phyloP scores from a whole-genome alignment of 805 yeast species.

The Crinitomyces ghanaensis region DNA sequence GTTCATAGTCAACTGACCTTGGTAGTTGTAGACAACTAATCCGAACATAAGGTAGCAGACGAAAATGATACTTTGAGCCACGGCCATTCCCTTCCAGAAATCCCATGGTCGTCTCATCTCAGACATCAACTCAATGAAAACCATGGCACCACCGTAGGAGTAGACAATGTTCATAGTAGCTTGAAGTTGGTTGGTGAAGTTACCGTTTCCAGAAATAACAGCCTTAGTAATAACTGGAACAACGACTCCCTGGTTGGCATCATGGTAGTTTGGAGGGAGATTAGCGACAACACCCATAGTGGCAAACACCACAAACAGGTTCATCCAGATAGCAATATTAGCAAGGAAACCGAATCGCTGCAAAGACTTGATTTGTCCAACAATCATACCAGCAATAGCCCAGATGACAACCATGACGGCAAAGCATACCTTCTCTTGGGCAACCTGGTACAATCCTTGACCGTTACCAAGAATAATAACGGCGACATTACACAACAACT shows the following conservation, averaged over 20 bases:
- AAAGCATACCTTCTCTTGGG: slow-evolving; percentile 27
- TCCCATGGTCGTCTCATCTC: slow-evolving; percentile 39
- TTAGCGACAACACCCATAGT: slow-evolving; percentile 34
- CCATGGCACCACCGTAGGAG: slow-evolving; percentile 42
- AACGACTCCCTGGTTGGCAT: slow-evolving; percentile 11
- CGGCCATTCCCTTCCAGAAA: slow-evolving; percentile 36
- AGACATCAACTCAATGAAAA: slow-evolving; percentile 37
- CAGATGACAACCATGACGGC: slow-evolving; percentile 33
- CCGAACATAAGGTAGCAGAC: slow-evolving; percentile 33
- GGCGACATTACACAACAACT: slow-evolving; percentile 35
- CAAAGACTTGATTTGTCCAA: slow-evolving; percentile 33
- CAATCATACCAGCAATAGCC: slow-evolving; percentile 33
- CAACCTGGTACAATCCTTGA: slow-evolving; percentile 32
- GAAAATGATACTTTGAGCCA: slow-evolving; percentile 33
- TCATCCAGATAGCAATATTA: slow-evolving; percentile 37
- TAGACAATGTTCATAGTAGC: slow-evolving; percentile 37
- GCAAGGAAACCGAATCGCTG: slow-evolving; percentile 33
- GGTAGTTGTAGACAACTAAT: slow-evolving; percentile 32
- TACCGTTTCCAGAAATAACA: slow-evolving; percentile 20
- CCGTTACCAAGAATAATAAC: slow-evolving; percentile 33
- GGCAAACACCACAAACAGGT: slow-evolving; percentile 32
- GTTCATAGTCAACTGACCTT: slow-evolving; percentile 35
- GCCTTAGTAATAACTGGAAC: slow-evolving; percentile 17
- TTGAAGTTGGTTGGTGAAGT: slow-evolving; percentile 25
- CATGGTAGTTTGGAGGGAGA: slow-evolving; percentile 26